Conservation (phyloP, 345 rosid species). For the Passiflora organensis region DNA sequence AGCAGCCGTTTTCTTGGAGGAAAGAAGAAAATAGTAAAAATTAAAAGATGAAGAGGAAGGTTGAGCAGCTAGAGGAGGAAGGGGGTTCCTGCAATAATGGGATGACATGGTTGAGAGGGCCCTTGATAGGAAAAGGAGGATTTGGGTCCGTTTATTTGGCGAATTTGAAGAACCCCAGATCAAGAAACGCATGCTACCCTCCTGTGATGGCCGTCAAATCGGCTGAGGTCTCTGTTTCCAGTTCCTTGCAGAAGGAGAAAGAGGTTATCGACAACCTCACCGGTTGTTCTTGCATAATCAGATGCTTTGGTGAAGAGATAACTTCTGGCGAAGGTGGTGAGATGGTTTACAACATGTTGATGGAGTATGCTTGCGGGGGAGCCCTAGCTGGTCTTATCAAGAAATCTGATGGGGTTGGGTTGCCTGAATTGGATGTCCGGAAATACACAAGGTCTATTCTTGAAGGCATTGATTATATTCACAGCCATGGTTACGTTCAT, state of each 20-base stretch:
- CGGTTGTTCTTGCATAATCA: constrained; percentile 40
- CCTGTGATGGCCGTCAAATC: constrained; percentile 67
- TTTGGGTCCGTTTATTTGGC: constrained; percentile 60
- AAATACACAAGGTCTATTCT: constrained; percentile 47
- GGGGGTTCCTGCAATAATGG: constrained; percentile 1
- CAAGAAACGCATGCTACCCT: constrained; percentile 22
- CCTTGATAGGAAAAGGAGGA: constrained; percentile 56
- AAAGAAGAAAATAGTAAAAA: neutral
- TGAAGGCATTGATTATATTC: constrained; percentile 51
- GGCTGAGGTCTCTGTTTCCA: constrained; percentile 26
- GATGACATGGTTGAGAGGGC: constrained; percentile 56
- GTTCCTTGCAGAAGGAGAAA: constrained; percentile 51
- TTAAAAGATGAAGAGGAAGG: constrained; percentile 3
- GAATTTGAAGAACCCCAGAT: constrained; percentile 10
- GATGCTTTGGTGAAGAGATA: constrained; percentile 45
- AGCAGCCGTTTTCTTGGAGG: too few relatives aligned
- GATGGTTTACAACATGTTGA: constrained; percentile 47
- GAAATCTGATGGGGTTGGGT: constrained; percentile 28
- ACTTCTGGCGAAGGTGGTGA: constrained; percentile 35
- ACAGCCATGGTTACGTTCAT: constrained; percentile 62
- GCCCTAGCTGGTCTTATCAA: constrained; percentile 41
- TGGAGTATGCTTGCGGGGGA: constrained; percentile 76
- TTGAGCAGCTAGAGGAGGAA: neutral
- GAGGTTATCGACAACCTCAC: constrained; percentile 35
- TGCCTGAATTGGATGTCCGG: constrained; percentile 52